Percentiles rank a stretch among this genome's conserved stretches.
phyloP scores from a whole-genome alignment of 2,329 filamentous ascomycete genomes.

The Ophiosphaerella korrae region DNA sequence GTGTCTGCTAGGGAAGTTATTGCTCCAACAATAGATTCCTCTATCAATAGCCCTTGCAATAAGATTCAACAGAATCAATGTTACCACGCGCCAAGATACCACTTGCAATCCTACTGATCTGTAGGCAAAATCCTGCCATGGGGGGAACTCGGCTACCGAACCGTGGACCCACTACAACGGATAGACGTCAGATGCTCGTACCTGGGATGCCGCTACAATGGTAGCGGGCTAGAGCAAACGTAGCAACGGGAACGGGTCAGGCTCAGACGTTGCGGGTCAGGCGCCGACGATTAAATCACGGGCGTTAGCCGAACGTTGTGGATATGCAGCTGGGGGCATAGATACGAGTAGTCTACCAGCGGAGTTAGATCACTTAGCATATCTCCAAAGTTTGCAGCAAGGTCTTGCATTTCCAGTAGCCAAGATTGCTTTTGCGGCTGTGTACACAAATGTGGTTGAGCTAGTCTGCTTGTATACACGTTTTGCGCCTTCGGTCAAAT shows the following conservation, averaged over 20 bases:
- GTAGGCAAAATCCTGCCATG: no score
- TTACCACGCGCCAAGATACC: no score
- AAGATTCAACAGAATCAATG: no score
- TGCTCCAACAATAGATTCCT: no score
- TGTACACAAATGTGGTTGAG: background rate
- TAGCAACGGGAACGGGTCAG: constrained; percentile 1
- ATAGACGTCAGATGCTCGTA: background rate
- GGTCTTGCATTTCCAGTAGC: background rate
- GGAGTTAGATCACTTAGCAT: no score
- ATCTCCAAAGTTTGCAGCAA: background rate
- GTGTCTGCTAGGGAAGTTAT: no score
- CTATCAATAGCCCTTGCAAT: no score
- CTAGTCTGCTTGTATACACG: no score
- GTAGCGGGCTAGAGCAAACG: background rate
- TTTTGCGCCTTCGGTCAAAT: no score
- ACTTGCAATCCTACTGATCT: no score
- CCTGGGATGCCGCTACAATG: constrained; percentile 2
- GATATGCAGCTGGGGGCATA: no score
- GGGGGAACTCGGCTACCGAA: background rate
- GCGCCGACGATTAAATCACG: background rate
- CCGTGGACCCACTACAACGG: background rate
- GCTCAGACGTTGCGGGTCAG: constrained; percentile 1
- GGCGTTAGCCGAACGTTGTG: no score
- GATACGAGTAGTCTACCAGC: background rate
- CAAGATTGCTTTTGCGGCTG: background rate